These are phyloP conservation scores for Protomyces pachydermus DNA, from an alignment of 1,139 yeast genomes.

Conservation along the genomic window DNA sequence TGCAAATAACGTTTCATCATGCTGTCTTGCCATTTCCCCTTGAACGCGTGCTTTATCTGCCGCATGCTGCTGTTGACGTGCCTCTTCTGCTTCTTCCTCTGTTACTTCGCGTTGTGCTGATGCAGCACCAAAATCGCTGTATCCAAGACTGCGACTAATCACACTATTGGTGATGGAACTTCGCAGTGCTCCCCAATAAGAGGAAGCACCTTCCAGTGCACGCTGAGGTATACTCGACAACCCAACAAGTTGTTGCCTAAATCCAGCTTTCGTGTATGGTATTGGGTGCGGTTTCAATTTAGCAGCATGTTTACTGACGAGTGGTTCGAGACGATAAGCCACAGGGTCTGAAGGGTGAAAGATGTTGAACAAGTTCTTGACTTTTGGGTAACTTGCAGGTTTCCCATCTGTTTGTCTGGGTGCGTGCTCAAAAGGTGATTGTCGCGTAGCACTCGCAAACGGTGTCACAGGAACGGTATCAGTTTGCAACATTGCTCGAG, in stretches of 20 bases:
- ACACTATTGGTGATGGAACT: slow-evolving; percentile 33
- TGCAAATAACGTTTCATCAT: slow-evolving; percentile 30
- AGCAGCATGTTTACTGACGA: slow-evolving; percentile 41
- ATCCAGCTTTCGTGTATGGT: slow-evolving; percentile 51
- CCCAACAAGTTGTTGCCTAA: slow-evolving; percentile 46
- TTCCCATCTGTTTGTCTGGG: not conserved
- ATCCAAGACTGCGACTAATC: slow-evolving; percentile 32
- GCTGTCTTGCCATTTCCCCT: slow-evolving; percentile 11
- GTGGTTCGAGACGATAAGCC: slow-evolving; percentile 41
- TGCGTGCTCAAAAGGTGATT: slow-evolving; percentile 11
- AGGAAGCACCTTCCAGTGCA: slow-evolving; percentile 46
- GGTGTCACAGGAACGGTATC: slow-evolving; percentile 10
- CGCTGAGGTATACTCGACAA: slow-evolving; percentile 44
- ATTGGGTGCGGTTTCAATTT: slow-evolving; percentile 56
- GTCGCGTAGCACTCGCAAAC: not conserved
- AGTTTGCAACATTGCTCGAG: slow-evolving; percentile 15
- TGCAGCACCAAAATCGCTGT: slow-evolving; percentile 27
- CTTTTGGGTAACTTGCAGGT: slow-evolving; percentile 36
- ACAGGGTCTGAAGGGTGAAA: slow-evolving; percentile 44
- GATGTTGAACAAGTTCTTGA: slow-evolving; percentile 42
- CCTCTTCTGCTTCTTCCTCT: slow-evolving; percentile 13
- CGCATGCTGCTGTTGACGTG: slow-evolving; percentile 5
- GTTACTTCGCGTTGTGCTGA: not conserved
- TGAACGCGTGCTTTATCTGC: slow-evolving; percentile 5
- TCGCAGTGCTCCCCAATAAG: slow-evolving; percentile 42